Evolutionary conservation across 1,284 basidiomycete genomes (phyloP), one percentile per base, ranked within the genome.

Genomic region (Abortiporus biennis): DNA sequence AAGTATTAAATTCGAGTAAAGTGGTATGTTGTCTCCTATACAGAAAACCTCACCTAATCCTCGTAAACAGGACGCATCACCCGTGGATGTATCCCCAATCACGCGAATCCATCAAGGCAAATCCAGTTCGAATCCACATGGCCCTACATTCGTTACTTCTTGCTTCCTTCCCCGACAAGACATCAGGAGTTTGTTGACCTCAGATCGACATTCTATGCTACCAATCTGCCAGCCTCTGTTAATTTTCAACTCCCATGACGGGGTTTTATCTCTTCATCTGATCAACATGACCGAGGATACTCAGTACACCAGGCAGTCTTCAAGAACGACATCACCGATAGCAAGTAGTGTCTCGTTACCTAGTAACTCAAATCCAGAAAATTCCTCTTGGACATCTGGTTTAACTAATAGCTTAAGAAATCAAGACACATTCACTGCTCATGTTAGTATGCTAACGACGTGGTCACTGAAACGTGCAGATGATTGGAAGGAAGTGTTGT

Each of bases 211-310:
- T 23, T 63, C 55, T 24, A 56, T 54, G 19, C 60, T 62, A 11
- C 61, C 66, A 4, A 62, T 76, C 47, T 73, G 69, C 50, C 80
- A 82, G 54, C 80, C 85, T 49, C 49, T 83, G 0, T 68, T 85
- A 16, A 57, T 85, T 1, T 85, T 86, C 49, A 78, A 85, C 54
- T 74, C 80, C 0, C 59, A 62, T 1, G 74, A 78, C 37, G 76
- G 80, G 0, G 62, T 70, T 3, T 63, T 86, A 13, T 74, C 74
- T 0, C 63, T 85, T 35, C 66, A 74, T 19, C 68, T 80, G 0
- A 62, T 85, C 29, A 62, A 63, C 5, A 44, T 79, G n/a, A n/a
- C 8, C n/a, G 27, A 8, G 9, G 27, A 29, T 9, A 8, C 9
- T n/a, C 27, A n/a, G n/a, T 29, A 8, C 9, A 8, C 8, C 9